Evolutionary conservation across 768 basidiomycete species (phyloP).

Genomic region (Postia placenta): DNA sequence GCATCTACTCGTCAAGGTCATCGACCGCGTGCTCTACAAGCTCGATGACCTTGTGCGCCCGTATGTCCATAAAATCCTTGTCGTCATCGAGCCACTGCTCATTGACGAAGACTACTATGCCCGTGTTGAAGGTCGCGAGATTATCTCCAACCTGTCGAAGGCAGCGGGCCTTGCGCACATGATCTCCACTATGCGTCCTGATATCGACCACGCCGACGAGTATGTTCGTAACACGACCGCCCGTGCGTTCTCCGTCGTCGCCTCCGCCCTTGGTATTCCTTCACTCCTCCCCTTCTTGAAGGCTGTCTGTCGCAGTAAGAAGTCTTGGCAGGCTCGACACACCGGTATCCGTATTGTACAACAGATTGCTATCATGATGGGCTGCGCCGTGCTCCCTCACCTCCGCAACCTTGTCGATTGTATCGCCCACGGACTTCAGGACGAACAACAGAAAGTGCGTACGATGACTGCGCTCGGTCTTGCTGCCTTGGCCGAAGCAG

Average conservation of each 20-base stretch:
- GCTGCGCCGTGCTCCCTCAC: conserved; percentile 95
- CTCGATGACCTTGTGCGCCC: conserved; percentile 98
- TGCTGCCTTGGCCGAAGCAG: conserved; percentile 93
- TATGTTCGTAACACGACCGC: conserved; percentile 99
- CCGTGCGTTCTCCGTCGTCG: conserved; percentile 97
- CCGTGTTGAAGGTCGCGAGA: conserved; percentile 97
- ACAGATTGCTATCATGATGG: conserved; percentile 99
- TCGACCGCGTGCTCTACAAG: conserved; percentile 97
- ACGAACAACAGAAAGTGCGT: conserved; percentile 94
- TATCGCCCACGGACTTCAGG: conserved; percentile 87
- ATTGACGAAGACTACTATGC: conserved; percentile 98
- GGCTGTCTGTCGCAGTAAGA: conserved; percentile 97
- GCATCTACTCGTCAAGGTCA: conserved; percentile 96
- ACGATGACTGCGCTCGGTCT: conserved; percentile 93
- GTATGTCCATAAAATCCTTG: conserved; percentile 98
- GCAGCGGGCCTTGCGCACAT: conserved; percentile 99
- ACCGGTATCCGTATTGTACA: conserved; percentile 99
- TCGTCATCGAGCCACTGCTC: conserved; percentile 97
- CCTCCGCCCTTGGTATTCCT: conserved; percentile 96
- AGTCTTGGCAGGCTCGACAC: conserved; percentile 99
- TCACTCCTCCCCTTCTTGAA: conserved; percentile 97
- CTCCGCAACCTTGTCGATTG: conserved; percentile 94
- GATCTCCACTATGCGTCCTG: conserved; percentile 99
- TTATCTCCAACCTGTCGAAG: conserved; percentile 97
- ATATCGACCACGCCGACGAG: conserved; percentile 99